A percentile compares a stretch with the other conserved stretches of the same genome.
phyloP scores from a whole-genome alignment of 1,139 yeast species.

The Debaryomyces udenii region DNA sequence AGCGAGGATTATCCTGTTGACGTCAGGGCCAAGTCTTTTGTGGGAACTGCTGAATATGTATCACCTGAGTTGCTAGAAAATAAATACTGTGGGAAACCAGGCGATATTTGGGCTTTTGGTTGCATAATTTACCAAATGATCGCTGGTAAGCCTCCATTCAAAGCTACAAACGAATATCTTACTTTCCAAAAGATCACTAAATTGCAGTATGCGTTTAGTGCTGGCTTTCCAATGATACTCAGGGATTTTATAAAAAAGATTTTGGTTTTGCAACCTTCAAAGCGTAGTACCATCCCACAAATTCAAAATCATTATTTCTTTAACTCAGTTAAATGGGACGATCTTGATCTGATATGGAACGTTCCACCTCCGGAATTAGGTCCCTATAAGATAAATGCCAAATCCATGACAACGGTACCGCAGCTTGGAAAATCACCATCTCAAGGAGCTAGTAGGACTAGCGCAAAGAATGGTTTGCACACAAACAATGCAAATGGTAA shows the following conservation, averaged over 20 bases:
- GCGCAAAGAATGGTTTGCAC: conserved; percentile 16
- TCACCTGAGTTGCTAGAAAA: conserved; percentile 73
- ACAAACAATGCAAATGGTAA: too few species aligned
- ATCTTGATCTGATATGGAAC: conserved; percentile 69
- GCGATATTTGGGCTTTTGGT: conserved; percentile 84
- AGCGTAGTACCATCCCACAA: conserved; percentile 40
- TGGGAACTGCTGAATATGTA: conserved; percentile 84
- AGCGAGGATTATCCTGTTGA: conserved; percentile 48
- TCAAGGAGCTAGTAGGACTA: conserved; percentile 15
- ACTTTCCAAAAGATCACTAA: conserved; percentile 58
- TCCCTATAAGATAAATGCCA: conserved; percentile 62
- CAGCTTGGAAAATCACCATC: conserved; percentile 35
- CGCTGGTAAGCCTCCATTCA: conserved; percentile 79
- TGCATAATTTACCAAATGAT: conserved; percentile 77
- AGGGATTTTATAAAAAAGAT: conserved; percentile 51
- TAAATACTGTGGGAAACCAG: conserved; percentile 72
- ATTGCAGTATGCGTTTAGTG: conserved; percentile 66
- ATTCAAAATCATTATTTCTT: conserved; percentile 70
- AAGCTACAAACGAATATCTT: conserved; percentile 73
- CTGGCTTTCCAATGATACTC: conserved; percentile 50
- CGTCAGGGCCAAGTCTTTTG: conserved; percentile 68
- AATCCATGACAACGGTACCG: conserved; percentile 59
- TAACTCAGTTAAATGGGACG: conserved; percentile 63
- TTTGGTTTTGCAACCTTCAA: conserved; percentile 47
- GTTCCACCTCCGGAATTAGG: conserved; percentile 72